Evolutionary conservation across 371 early-diverging fungal species (phyloP).

Genomic region (Scutellospora calospora): DNA sequence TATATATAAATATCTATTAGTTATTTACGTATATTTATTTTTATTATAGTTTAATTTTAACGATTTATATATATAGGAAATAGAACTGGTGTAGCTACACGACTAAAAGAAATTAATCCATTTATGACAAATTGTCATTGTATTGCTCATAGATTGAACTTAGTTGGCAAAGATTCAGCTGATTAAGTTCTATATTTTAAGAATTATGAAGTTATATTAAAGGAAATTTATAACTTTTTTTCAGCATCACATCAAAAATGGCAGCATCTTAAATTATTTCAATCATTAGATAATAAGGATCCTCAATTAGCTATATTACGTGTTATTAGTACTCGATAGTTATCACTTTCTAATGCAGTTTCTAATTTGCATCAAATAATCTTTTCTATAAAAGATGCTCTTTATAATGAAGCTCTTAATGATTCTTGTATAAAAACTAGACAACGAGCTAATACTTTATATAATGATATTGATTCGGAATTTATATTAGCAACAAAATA

Average conservation of each 20-base stretch:
- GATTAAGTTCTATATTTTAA: neutral
- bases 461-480: neutral
- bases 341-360: neutral
- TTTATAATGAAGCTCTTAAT: neutral
- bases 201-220: neutral
- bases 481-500: neutral
- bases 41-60: neutral
- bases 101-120: neutral
- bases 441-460: neutral
- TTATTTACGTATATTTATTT: too few relatives aligned
- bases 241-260: neutral
- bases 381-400: constrained; percentile 19
- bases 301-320: neutral
- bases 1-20: neutral
- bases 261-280: neutral
- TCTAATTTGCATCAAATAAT: constrained; percentile 14
- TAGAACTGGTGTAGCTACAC: neutral
- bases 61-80: neutral
- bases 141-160: neutral
- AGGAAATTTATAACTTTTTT: neutral
- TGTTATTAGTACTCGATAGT: neutral
- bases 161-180: neutral
- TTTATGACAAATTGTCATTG: neutral
- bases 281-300: neutral
- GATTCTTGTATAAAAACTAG: neutral